Base-by-base conservation (phyloP, 192 early-diverging fungal genomes). In the Backusella psychrophila region DNA sequence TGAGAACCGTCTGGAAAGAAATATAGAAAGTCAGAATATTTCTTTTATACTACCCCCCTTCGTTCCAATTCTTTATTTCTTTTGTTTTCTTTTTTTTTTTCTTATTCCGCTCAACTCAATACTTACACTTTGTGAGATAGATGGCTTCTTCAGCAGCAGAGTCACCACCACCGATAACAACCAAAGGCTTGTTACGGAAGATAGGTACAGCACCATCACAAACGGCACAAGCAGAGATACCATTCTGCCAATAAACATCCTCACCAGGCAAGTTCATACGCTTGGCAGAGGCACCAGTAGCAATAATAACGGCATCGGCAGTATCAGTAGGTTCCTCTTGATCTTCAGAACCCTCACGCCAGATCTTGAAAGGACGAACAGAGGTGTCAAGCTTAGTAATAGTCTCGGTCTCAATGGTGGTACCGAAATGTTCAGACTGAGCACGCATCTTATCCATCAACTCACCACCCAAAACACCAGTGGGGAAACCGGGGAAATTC, bases 241-340 rank as follows among this genome's bases (percentile, higher is more conserved):
- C 98, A n/a, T 92, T 92, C 84, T 99, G 96, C 98, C 98, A 98
- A 89, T 94, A 97, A 21, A 73, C 85, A 56, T 97, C 97, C 80
- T 98, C 97, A 72, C 97, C 97, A 39, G 89, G 87, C 72, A 98
- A 93, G 82, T 88, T 21, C 84, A 96, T 88, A 69, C 98, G 89
- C 87, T 95, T 97, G 70, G 98, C 98, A n/a, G 96, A 97, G 19
- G 98, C 97, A 74, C 98, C 98, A n/a, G 98, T 99, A 66, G 98
- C 96, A 65, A 98, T 91, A 66, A 98, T 92, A 65, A 99, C 81
- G 23, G 94, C 83, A 80, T 96, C 92, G 41, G 94, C 91, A 11
- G 92, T 91, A 69, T 95, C 87, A 69, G 89, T 91, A 63, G 93
- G 90, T 79, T 90, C 78, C 21, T 89, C 91, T 21, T 89, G 78